phyloP scores from a whole-genome alignment of 768 basidiomycete genomes.

The Vararia minispora region DNA sequence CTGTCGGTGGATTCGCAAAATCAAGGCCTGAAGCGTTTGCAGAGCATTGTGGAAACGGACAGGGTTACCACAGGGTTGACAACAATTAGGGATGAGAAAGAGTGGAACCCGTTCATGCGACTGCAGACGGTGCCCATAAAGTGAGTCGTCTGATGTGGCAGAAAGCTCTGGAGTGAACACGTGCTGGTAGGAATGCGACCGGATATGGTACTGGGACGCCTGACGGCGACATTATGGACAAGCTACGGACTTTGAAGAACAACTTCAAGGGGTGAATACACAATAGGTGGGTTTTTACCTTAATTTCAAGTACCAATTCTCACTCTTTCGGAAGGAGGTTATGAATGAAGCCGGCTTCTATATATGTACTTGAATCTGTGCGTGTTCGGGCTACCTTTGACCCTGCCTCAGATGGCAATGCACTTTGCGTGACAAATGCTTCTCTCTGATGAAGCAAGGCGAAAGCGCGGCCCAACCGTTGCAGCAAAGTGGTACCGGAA shows the following conservation, averaged over 20 bases:
- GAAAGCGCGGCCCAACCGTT: too few species aligned
- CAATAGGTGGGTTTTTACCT: background rate
- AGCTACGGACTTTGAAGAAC: conserved; percentile 78
- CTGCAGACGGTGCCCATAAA: conserved; percentile 47
- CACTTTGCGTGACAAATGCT: too few species aligned
- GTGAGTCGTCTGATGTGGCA: conserved; percentile 30
- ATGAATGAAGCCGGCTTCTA: background rate
- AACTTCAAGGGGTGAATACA: conserved; percentile 50
- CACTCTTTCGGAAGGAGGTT: background rate
- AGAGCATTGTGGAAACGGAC: conserved; percentile 45
- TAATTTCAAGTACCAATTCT: background rate
- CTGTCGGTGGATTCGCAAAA: conserved; percentile 54
- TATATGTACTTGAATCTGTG: too few species aligned
- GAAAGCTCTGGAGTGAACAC: background rate
- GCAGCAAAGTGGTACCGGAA: too few species aligned
- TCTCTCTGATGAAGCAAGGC: too few species aligned
- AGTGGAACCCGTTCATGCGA: conserved; percentile 95
- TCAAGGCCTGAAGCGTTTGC: conserved; percentile 45
- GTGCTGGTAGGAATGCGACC: conserved; percentile 1
- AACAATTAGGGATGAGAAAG: conserved; percentile 88
- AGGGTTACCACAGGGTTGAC: conserved; percentile 65
- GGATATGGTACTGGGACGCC: conserved; percentile 44
- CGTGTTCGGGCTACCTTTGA: too few species aligned
- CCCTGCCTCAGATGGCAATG: too few species aligned
- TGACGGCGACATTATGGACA: conserved; percentile 56